A percentile compares a stretch with the other conserved stretches of the same genome.
These are phyloP conservation scores for Penicillium salamii DNA, from an alignment of 495 filamentous ascomycete species.

Conservation along the genomic window DNA sequence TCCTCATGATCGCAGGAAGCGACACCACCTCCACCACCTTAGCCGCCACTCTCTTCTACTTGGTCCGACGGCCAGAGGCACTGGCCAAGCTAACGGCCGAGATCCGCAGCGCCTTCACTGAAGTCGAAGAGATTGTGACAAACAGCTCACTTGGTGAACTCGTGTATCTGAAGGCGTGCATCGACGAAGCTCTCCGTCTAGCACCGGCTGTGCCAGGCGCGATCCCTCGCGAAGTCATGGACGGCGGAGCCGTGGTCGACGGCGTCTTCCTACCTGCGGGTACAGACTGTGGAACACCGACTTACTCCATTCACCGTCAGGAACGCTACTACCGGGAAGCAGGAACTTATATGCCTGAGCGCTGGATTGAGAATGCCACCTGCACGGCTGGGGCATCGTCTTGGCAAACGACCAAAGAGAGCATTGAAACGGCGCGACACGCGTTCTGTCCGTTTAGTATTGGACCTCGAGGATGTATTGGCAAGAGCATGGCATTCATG, in stretches of 20 bases:
- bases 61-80: conserved; percentile 48
- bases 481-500: conserved; percentile 55
- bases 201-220: conserved; percentile 58
- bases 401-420: conserved; percentile 36
- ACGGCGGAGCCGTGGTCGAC: conserved; percentile 53
- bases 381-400: conserved; percentile 17
- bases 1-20: conserved; percentile 56
- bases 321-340: conserved; percentile 51
- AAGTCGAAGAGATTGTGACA: conserved; percentile 53
- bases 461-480: conserved; percentile 56
- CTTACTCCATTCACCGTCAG: conserved; percentile 58
- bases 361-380: conserved; percentile 49
- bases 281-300: conserved; percentile 50
- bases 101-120: conserved; percentile 49
- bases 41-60: conserved; percentile 60
- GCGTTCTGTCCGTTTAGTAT: conserved; percentile 58
- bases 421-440: conserved; percentile 36
- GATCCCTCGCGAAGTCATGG: conserved; percentile 55
- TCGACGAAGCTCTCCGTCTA: conserved; percentile 65
- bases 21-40: conserved; percentile 60
- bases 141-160: conserved; percentile 49
- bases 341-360: conserved; percentile 47
- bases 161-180: conserved; percentile 57
- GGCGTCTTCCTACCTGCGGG: conserved; percentile 50
- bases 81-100: conserved; percentile 47